These are phyloP conservation scores for Pseudocercospora pini-densiflorae DNA, from an alignment of 2,329 filamentous ascomycete species.

Conservation along the genomic window DNA sequence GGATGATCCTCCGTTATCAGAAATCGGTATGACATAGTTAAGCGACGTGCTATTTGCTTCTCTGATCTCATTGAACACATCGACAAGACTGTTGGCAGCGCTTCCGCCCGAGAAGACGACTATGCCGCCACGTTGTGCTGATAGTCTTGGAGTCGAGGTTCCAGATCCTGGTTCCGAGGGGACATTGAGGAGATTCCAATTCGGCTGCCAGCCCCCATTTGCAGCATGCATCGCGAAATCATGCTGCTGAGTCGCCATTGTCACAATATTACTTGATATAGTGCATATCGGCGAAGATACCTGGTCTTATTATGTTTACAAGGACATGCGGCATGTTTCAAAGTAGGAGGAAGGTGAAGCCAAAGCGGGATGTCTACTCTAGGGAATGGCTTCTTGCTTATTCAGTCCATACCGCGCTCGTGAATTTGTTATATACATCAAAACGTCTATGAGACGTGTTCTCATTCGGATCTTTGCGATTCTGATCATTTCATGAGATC, in stretches of 20 bases:
- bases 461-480: neutral
- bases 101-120: constrained; percentile 79
- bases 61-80: constrained; percentile 73
- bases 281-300: neutral
- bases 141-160: constrained; percentile 15
- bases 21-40: constrained; percentile 91
- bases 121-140: constrained; percentile 56
- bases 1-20: constrained; percentile 92
- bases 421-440: constrained; percentile 7
- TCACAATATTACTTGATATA: neutral
- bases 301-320: neutral
- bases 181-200: constrained; percentile 1
- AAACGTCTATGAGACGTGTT: constrained; percentile 2
- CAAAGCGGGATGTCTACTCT: constrained; percentile 9
- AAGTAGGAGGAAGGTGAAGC: neutral
- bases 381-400: constrained; percentile 5
- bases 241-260: constrained; percentile 2
- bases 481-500: constrained; percentile 1
- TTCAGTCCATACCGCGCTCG: constrained; percentile 10
- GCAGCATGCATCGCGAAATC: constrained; percentile 3
- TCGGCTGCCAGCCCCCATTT: constrained; percentile 1
- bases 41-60: constrained; percentile 69
- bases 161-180: constrained; percentile 6
- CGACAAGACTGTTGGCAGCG: constrained; percentile 91
- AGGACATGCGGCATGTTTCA: constrained; percentile 6